These are phyloP conservation scores for Nannizziopsis arthrosporioides DNA, from an alignment of 2,329 filamentous ascomycete species.

Conservation along the genomic window DNA sequence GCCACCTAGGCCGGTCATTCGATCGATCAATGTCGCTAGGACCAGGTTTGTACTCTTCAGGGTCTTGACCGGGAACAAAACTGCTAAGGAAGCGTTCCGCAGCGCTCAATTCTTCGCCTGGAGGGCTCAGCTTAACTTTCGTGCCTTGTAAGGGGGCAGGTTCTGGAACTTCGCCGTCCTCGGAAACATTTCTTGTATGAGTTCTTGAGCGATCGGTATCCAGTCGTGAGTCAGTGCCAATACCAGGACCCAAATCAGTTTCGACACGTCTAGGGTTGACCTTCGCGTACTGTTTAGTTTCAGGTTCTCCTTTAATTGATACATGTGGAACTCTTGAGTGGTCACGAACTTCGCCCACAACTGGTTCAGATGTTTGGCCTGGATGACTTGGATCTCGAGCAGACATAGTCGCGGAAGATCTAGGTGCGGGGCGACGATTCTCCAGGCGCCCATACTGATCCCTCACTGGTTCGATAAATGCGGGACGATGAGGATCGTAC, in stretches of 20 bases:
- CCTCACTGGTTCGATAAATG: constrained; percentile 18
- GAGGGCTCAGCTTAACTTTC: constrained; percentile 3
- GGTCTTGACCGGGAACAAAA: constrained; percentile 21
- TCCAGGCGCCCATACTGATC: constrained; percentile 13
- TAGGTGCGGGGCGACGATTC: not conserved
- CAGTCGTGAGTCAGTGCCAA: not conserved
- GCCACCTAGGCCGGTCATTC: constrained; percentile 9
- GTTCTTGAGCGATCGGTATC: constrained; percentile 1
- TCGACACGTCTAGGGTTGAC: not conserved
- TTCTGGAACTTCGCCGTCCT: constrained; percentile 29
- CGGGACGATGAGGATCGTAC: constrained; percentile 38
- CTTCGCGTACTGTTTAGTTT: not conserved
- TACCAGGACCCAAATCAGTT: not conserved
- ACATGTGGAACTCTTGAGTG: not conserved
- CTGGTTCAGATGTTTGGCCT: not conserved
- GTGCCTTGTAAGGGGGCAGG: constrained; percentile 10
- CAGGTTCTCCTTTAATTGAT: not conserved
- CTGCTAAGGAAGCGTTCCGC: constrained; percentile 30
- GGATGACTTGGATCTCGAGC: not conserved
- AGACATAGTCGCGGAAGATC: not conserved
- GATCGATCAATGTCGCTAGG: constrained; percentile 9
- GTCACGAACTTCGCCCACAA: not conserved
- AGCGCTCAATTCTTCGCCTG: constrained; percentile 24
- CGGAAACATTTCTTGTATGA: constrained; percentile 22
- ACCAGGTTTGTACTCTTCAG: constrained; percentile 10